Evolutionary conservation across 768 basidiomycete species (phyloP).

Genomic region (Cubamyces lactineus): DNA sequence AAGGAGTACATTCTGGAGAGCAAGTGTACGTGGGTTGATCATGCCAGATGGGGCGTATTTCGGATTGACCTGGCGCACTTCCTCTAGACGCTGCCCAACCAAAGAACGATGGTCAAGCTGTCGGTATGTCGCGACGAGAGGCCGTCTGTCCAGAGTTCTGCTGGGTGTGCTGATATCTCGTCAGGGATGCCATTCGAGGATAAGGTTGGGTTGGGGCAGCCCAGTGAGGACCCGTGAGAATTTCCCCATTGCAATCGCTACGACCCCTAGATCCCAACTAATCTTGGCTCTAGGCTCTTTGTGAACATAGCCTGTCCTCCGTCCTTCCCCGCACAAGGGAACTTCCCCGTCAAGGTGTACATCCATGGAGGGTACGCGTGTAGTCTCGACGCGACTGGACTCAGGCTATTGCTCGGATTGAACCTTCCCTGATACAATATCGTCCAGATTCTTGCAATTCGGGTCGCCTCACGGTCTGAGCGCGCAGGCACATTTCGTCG

Average conservation of each 20-base stretch:
- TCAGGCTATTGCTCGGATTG: neutral
- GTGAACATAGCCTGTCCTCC: conserved; percentile 68
- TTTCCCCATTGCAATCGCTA: neutral
- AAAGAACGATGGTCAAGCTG: conserved; percentile 63
- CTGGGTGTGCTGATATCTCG: neutral
- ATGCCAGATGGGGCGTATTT: neutral
- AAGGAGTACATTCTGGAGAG: conserved; percentile 66
- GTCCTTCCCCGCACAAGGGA: conserved; percentile 44
- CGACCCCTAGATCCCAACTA: neutral
- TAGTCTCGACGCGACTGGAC: too few species aligned
- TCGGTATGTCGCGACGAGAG: conserved; percentile 39
- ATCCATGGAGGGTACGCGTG: conserved; percentile 70
- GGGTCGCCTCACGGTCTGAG: conserved; percentile 69
- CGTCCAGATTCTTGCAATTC: conserved; percentile 70
- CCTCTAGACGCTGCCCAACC: conserved; percentile 64
- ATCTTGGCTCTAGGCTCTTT: conserved; percentile 49
- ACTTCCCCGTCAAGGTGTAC: conserved; percentile 71
- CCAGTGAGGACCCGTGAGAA: conserved; percentile 71
- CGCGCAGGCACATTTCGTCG: conserved; percentile 67
- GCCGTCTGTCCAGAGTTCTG: neutral
- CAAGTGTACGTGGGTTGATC: conserved; percentile 46
- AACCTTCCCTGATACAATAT: neutral
- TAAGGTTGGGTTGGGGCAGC: conserved; percentile 66
- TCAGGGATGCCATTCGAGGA: conserved; percentile 54
- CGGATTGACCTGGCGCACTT: neutral